A percentile compares a stretch with the other conserved stretches of the same genome.
These are phyloP conservation scores for Trametes hirsuta DNA, from an alignment of 1,284 basidiomycete species.

Conservation along the genomic window DNA sequence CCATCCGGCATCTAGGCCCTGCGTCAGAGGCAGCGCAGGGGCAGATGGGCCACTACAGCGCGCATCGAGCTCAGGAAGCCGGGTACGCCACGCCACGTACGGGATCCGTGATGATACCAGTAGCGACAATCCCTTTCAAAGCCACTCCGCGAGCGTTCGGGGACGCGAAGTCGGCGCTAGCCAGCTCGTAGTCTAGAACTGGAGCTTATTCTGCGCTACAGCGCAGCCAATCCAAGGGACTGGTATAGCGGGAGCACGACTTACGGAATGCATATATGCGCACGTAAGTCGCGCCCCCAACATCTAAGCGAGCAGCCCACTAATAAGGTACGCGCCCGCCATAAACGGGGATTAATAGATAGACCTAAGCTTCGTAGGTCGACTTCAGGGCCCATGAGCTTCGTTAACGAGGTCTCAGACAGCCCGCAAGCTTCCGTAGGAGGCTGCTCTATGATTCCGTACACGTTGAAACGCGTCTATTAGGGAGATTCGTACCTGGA, in stretches of 20 bases:
- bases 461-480: too few relatives aligned
- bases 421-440: too few relatives aligned
- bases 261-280: background rate
- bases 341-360: background rate
- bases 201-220: background rate
- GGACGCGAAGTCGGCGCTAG: background rate
- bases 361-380: too few relatives aligned
- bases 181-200: background rate
- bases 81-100: background rate
- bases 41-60: background rate
- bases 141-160: background rate
- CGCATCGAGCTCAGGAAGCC: slow-evolving; percentile 1
- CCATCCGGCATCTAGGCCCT: background rate
- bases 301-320: too few relatives aligned
- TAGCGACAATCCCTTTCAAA: background rate
- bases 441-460: too few relatives aligned
- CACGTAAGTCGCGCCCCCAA: background rate
- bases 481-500: slow-evolving; percentile 41
- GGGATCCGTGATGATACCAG: background rate
- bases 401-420: too few relatives aligned
- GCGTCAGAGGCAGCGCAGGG: background rate
- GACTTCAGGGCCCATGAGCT: too few relatives aligned
- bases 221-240: background rate
- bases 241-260: background rate
- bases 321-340: background rate